A percentile compares a stretch with the other conserved stretches of the same genome.
Evolutionary conservation across 164 flowering plant species (phyloP).

Genomic region (Vitis cinerea): DNA sequence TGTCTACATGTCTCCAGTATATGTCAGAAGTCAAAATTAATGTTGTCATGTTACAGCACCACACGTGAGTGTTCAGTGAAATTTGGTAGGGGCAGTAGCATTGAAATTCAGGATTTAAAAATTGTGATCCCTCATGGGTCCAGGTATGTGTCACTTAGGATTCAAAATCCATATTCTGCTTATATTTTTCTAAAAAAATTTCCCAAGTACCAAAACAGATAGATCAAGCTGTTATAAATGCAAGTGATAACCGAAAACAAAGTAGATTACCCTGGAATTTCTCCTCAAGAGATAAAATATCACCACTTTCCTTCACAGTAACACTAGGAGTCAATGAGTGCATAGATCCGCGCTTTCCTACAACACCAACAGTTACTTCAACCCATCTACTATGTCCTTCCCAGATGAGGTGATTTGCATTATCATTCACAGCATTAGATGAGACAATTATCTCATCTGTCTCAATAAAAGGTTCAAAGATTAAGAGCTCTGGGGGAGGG

Average conservation of each 20-base stretch:
- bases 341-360: slow-evolving; percentile 76
- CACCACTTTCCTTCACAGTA: slow-evolving; percentile 90
- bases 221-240: too few species aligned
- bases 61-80: too few species aligned
- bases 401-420: slow-evolving; percentile 49
- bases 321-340: slow-evolving; percentile 82
- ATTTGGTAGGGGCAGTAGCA: too few species aligned
- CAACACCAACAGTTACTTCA: slow-evolving; percentile 86
- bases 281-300: slow-evolving; percentile 88
- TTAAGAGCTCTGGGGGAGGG: slow-evolving; percentile 76
- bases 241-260: background rate
- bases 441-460: slow-evolving; percentile 80
- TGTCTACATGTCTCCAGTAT: too few species aligned
- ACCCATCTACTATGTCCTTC: slow-evolving; percentile 85
- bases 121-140: too few species aligned
- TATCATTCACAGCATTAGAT: slow-evolving; percentile 40
- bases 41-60: too few species aligned
- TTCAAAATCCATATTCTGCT: too few species aligned
- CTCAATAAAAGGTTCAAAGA: slow-evolving; percentile 92
- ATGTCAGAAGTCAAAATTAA: too few species aligned
- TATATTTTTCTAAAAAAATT: too few species aligned
- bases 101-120: too few species aligned
- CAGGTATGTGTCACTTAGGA: too few species aligned
- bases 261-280: slow-evolving; percentile 75
- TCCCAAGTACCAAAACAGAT: too few species aligned